These are phyloP conservation scores for Linnemannia schmuckeri DNA, from an alignment of 192 early-diverging fungal genomes.

Conservation along the genomic window DNA sequence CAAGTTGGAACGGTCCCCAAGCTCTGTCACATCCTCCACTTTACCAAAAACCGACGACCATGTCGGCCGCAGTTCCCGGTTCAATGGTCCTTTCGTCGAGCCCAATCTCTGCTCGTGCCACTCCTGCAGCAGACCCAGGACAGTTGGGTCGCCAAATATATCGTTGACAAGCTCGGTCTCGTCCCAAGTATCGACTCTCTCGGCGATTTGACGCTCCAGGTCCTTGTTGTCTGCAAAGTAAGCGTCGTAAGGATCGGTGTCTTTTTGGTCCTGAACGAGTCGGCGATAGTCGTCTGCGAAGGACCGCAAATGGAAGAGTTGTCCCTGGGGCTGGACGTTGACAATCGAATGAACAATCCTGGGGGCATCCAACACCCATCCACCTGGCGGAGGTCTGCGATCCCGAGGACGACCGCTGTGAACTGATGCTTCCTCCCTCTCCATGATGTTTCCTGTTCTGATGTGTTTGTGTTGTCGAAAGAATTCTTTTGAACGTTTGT, in stretches of 20 bases:
- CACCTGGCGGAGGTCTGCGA: background rate
- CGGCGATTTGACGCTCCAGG: constrained; percentile 9
- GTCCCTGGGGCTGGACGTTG: constrained; percentile 22
- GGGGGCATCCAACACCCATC: background rate
- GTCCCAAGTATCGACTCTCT: constrained; percentile 16
- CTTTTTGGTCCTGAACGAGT: constrained; percentile 17
- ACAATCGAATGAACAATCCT: constrained; percentile 20
- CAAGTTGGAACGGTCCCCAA: constrained; percentile 27
- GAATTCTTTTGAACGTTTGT: background rate
- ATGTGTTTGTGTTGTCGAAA: background rate
- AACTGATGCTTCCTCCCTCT: background rate
- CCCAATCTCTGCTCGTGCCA: constrained; percentile 21
- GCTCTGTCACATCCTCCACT: constrained; percentile 26
- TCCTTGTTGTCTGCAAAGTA: constrained; percentile 30
- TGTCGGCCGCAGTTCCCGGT: constrained; percentile 23
- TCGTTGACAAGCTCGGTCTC: constrained; percentile 26
- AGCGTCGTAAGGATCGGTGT: constrained; percentile 21
- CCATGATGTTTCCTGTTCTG: background rate
- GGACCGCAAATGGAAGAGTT: constrained; percentile 17
- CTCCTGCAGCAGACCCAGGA: constrained; percentile 35
- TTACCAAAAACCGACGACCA: constrained; percentile 41
- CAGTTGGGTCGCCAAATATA: constrained; percentile 35
- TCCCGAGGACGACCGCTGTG: constrained; percentile 2
- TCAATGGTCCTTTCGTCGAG: background rate
- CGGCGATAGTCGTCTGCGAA: constrained; percentile 16